Percentiles rank a stretch among this genome's conserved stretches.
phyloP scores from a whole-genome alignment of 768 basidiomycete genomes.

The Pleurotus pulmonarius region DNA sequence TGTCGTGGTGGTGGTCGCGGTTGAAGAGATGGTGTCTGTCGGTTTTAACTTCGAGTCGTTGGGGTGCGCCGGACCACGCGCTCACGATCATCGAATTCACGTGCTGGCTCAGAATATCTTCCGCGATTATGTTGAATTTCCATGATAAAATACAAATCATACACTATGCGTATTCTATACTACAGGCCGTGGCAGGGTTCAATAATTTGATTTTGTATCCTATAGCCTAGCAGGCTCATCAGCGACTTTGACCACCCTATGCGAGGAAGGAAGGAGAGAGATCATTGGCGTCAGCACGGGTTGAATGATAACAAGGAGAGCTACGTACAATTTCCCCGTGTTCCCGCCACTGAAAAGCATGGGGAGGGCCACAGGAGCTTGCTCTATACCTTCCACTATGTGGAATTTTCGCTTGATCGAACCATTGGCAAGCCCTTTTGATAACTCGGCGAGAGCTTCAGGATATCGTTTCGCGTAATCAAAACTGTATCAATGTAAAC shows the following conservation, averaged over 20 bases:
- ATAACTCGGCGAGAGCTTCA: conserved; percentile 54
- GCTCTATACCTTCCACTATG: conserved; percentile 70
- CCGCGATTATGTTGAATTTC: no score
- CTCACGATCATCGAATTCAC: no score
- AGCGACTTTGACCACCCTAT: conserved; percentile 57
- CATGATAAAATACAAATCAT: not conserved
- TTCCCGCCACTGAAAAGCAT: conserved; percentile 76
- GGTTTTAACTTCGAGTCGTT: no score
- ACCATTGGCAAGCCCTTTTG: conserved; percentile 56
- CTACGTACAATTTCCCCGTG: conserved; percentile 66
- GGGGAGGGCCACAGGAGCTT: conserved; percentile 65
- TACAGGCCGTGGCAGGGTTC: not conserved
- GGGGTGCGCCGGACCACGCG: no score
- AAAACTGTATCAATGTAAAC: conserved; percentile 30
- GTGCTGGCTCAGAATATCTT: no score
- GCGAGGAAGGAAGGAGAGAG: not conserved
- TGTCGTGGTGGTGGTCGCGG: no score
- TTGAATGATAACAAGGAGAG: not conserved
- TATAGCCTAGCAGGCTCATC: conserved; percentile 37
- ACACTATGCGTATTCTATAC: not conserved
- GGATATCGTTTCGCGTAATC: conserved; percentile 68
- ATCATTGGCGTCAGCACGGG: not conserved
- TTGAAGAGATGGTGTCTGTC: no score
- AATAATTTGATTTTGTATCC: no score
- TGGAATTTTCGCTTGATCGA: conserved; percentile 81